These are phyloP conservation scores for Cytospora paraplurivora DNA, from an alignment of 2,329 filamentous ascomycete genomes.

Conservation along the genomic window DNA sequence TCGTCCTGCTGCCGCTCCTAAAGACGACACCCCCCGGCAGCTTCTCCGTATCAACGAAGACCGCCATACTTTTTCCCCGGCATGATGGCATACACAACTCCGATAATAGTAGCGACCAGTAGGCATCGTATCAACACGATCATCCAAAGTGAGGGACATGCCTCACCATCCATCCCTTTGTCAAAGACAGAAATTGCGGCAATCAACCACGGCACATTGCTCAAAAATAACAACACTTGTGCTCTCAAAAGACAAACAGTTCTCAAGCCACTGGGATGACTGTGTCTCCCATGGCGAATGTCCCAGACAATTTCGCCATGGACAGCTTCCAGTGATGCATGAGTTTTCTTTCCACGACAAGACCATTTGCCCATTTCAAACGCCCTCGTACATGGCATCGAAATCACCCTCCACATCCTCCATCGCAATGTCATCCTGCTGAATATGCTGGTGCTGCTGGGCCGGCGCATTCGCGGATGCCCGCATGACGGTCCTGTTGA, in stretches of 20 bases:
- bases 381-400: conserved; percentile 9
- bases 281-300: not conserved
- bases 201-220: not conserved
- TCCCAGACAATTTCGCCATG: not conserved
- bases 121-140: not conserved
- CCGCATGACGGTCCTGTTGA: conserved; percentile 34
- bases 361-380: not conserved
- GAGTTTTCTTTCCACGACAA: not conserved
- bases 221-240: not conserved
- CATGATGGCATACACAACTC: not conserved
- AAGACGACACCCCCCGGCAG: not conserved
- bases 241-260: not conserved
- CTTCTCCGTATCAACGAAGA: not conserved
- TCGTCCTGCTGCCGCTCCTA: not conserved
- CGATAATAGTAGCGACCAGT: not conserved
- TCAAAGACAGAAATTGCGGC: not conserved
- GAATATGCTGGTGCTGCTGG: conserved; percentile 7
- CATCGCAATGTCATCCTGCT: conserved; percentile 15
- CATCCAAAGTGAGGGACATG: no score
- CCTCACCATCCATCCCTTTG: not conserved
- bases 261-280: not conserved
- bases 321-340: not conserved
- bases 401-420: conserved; percentile 17
- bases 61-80: no score
- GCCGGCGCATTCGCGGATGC: conserved; percentile 7